Base-by-base conservation (phyloP, 345 rosid species). In the Eucalyptus melliodora region DNA sequence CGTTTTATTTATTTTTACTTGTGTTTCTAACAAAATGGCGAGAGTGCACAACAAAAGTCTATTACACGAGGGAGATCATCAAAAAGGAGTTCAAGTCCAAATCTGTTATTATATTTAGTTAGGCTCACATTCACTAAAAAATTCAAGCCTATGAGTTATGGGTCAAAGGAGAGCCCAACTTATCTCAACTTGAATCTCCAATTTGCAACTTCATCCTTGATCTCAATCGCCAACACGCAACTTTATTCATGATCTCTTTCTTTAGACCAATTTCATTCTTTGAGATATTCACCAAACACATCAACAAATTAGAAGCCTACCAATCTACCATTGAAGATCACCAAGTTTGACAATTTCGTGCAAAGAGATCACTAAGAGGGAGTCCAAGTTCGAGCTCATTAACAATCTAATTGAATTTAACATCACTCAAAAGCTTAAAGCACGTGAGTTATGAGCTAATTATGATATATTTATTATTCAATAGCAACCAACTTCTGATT, bases 61-160 rank as follows among this genome's bases (percentile, higher is more conserved):
- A 0, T 3, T 19, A 21, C 59, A 53, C 0, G 11, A 53, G 59
- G 26, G 26, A 53, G 26, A 53, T 53, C 59, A 53, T 53, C 5
- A 53, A 19, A 53, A 19, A 8, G 59, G 59, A 53, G 26, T 53
- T 53, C 10, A 53, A 8, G 24, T 53, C 10, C 24, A 53, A 19
- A 19, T 0, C 1, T 8, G 1, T 0, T 0, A 19, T 1, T 53
- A 56, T 56, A 56, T 24, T 24, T 23, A 56, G 6, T 5, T 56
- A 23, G 13, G 0, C 30, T 56, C 6, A 24, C 1, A 4, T 24
- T 56, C 3, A 56, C 62, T 56, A 0, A 56, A 56, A 24, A 56
- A 2, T 26, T 24, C 3, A 23, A 10, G 62, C 62, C 30, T 56
- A 56, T 56, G 30, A 56, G 4, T 56, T 56, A 56, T 24, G 0